Conservation (phyloP, 495 filamentous ascomycete species). For the Aspergillus cristatus region DNA sequence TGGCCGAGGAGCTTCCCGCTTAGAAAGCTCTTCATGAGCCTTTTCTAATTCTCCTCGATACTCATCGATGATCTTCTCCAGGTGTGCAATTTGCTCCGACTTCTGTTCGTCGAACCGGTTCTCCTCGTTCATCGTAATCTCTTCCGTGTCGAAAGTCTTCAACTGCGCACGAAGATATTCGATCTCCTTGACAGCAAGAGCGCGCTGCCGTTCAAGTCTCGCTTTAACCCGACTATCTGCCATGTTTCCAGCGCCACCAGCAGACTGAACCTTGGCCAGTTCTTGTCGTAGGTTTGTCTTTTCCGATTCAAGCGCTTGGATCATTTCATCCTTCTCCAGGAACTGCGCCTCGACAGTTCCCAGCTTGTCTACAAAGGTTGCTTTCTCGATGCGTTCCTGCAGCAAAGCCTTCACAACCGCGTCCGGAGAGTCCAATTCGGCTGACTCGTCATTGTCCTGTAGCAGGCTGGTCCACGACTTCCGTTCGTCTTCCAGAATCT, state of each 20-base stretch:
- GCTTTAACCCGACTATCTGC: slow-evolving; percentile 49
- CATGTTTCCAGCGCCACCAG: slow-evolving; percentile 15
- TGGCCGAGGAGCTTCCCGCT: slow-evolving; percentile 40
- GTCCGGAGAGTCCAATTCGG: slow-evolving; percentile 82
- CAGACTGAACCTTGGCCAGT: slow-evolving; percentile 55
- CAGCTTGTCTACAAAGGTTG: slow-evolving; percentile 64
- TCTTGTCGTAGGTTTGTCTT: slow-evolving; percentile 50
- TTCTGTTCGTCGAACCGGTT: slow-evolving; percentile 66
- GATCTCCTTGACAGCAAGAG: slow-evolving; percentile 80
- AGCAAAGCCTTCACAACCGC: slow-evolving; percentile 76
- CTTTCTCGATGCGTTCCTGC: slow-evolving; percentile 70
- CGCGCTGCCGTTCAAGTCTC: slow-evolving; percentile 76
- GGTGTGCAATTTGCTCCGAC: slow-evolving; percentile 61
- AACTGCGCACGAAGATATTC: slow-evolving; percentile 89
- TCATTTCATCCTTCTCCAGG: slow-evolving; percentile 66
- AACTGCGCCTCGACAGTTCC: slow-evolving; percentile 74
- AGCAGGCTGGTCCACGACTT: slow-evolving; percentile 82
- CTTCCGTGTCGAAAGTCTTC: slow-evolving; percentile 84
- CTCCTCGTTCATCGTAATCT: slow-evolving; percentile 71
- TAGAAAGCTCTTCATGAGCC: slow-evolving; percentile 60
- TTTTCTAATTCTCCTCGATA: slow-evolving; percentile 77
- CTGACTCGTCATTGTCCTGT: slow-evolving; percentile 50
- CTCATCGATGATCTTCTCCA: slow-evolving; percentile 78
- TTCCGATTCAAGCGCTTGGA: slow-evolving; percentile 62
- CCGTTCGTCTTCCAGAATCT: slow-evolving; percentile 81